Evolutionary conservation across 177 flowering plant species (phyloP), one percentile per base, ranked within the genome.

Genomic region (Vitis hybrid): DNA sequence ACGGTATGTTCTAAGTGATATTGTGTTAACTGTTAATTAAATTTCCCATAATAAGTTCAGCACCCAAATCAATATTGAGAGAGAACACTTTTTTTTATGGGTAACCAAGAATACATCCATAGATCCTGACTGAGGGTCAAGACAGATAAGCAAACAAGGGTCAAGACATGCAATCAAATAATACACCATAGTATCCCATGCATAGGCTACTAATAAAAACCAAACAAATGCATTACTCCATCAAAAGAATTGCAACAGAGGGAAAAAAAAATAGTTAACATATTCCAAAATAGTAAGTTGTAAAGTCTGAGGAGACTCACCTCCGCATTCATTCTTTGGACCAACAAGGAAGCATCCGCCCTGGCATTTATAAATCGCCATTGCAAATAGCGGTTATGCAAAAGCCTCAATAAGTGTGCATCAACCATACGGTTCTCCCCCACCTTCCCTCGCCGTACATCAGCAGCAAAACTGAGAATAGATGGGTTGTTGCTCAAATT

Each of bases 301-400:
- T 33, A 51, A 29, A 62, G 61, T 26, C 10, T 53, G 48, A 70
- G 60, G 4, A 67, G 59, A 13, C 69, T 26, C 89, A 95, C 99
- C 98, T 93, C 91, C 29, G 87, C 92, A 59, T 79, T 84, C 45
- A 72, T 72, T 65, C 70, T 86, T 76, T 91, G 97, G 10, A 76
- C 76, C 15, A 80, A 75, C 60, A 85, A 48, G 14, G 93, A 74
- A 73, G 86, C 83, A 78, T 86, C 87, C 48, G 87, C 87, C 82
- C 88, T 87, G 2, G 97, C 99, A 84, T 93, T 91, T 8, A 82
- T 81, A 76, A 88, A 90, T 33, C 93, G 83, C 99, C 99, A 94
- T 26, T 94, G 97, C 83, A 93, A 67, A 51, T 85, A 80, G 67
- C 92, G 82, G 75, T 91, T 93, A 76, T 93, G 70, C 18, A 93